These are phyloP conservation scores for Ceratocystis harringtonii DNA, from an alignment of 2,329 filamentous ascomycete genomes.

Conservation along the genomic window DNA sequence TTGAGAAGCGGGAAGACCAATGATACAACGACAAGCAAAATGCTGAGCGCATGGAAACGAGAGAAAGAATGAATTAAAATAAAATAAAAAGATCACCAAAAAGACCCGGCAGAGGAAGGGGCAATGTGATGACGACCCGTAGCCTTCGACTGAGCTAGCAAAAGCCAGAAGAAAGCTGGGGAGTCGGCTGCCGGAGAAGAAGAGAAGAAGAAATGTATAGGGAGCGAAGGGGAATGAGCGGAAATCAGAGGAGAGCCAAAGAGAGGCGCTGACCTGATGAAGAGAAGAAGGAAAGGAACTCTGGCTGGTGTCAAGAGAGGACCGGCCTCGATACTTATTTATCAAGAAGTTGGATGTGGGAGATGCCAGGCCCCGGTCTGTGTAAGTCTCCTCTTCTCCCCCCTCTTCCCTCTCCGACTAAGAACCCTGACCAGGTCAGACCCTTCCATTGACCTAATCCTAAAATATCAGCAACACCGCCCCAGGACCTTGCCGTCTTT, in stretches of 20 bases:
- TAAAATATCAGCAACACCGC: conserved; percentile 2
- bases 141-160: not conserved
- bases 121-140: not conserved
- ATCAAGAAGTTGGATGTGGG: not conserved
- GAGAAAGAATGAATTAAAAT: not conserved
- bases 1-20: not conserved
- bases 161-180: conserved; percentile 1
- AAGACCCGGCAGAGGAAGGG: not conserved
- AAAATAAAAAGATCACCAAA: not conserved
- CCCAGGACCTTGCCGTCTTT: not conserved
- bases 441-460: not conserved
- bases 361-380: not conserved
- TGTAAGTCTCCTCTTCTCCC: not conserved
- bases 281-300: not conserved
- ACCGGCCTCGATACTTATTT: not conserved
- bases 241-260: conserved; percentile 2
- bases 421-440: not conserved
- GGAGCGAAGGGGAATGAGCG: not conserved
- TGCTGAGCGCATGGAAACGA: not conserved
- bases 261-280: conserved; percentile 7
- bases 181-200: conserved; percentile 1
- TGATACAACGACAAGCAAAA: not conserved
- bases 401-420: not conserved
- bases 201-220: not conserved
- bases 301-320: not conserved